Evolutionary conservation across 495 filamentous ascomycete genomes (phyloP).

Genomic region (Neurospora sublineolata): DNA sequence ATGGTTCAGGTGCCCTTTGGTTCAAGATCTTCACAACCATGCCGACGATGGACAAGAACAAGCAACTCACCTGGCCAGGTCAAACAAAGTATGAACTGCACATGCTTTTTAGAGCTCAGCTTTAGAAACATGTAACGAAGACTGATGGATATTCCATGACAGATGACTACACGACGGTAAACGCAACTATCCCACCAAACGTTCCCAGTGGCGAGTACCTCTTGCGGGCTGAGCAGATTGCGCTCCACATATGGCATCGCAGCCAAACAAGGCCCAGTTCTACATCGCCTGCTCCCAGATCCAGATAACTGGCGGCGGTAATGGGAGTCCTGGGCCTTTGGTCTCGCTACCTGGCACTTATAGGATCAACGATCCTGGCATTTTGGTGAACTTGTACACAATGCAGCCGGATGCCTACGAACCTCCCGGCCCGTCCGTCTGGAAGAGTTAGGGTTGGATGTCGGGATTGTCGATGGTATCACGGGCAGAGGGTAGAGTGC

Average conservation of each 20-base stretch:
- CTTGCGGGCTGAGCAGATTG: constrained; percentile 46
- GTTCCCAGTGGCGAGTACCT: constrained; percentile 43
- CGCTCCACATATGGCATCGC: constrained; percentile 34
- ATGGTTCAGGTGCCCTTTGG: constrained; percentile 36
- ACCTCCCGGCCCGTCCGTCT: constrained; percentile 34
- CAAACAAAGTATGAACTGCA: constrained; percentile 27
- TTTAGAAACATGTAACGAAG: neutral
- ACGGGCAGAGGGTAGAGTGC: no score
- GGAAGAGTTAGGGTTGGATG: constrained; percentile 12
- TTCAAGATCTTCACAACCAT: constrained; percentile 41
- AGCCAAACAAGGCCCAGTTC: constrained; percentile 35
- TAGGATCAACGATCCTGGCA: constrained; percentile 33
- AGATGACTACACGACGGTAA: constrained; percentile 27
- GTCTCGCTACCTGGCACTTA: constrained; percentile 44
- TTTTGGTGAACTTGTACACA: constrained; percentile 31
- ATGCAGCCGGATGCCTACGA: constrained; percentile 27
- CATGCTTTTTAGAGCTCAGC: neutral
- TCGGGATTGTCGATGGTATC: neutral
- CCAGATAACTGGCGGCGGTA: constrained; percentile 41
- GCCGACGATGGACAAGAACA: constrained; percentile 27
- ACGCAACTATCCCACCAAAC: constrained; percentile 33
- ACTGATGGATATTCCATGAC: neutral
- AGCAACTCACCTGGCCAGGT: constrained; percentile 27
- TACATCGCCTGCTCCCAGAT: constrained; percentile 47
- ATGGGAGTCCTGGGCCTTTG: constrained; percentile 29